Conservation (phyloP, 192 early-diverging fungal species). For the Coemansia sp. region DNA sequence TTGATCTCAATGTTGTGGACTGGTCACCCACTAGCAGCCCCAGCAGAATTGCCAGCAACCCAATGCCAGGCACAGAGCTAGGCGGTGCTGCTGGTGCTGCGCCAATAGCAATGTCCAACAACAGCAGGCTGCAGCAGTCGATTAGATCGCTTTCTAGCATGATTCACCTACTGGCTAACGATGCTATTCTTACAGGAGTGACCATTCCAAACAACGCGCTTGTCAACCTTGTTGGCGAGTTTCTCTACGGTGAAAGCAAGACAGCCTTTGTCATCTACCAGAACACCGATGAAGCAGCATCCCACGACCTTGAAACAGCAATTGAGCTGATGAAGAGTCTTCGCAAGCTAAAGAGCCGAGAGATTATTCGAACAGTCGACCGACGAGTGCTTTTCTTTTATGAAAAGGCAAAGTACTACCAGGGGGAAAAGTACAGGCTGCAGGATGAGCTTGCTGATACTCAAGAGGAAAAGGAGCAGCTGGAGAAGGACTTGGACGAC, state of each 20-base stretch:
- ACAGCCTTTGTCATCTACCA: constrained; percentile 47
- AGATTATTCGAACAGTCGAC: constrained; percentile 36
- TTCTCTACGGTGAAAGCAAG: constrained; percentile 50
- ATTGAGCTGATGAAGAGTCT: constrained; percentile 32
- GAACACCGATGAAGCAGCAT: constrained; percentile 26
- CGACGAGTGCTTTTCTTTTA: constrained; percentile 52
- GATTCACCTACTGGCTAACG: constrained; percentile 45
- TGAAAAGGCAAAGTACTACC: constrained; percentile 57
- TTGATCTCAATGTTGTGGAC: constrained; percentile 38
- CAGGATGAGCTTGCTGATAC: constrained; percentile 42
- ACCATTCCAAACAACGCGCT: constrained; percentile 38
- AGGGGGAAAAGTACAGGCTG: constrained; percentile 51
- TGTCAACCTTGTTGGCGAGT: constrained; percentile 34
- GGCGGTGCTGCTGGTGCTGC: neutral
- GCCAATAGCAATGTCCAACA: neutral
- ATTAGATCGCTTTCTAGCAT: constrained; percentile 26
- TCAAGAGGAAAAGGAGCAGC: constrained; percentile 42
- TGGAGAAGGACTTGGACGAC: constrained; percentile 52
- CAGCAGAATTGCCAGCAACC: neutral
- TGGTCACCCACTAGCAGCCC: constrained; percentile 20
- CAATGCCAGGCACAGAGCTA: neutral
- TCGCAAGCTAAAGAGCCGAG: constrained; percentile 48
- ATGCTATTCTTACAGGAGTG: constrained; percentile 33
- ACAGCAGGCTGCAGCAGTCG: constrained; percentile 37
- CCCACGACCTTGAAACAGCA: constrained; percentile 15